Evolutionary conservation across 1,284 basidiomycete species (phyloP).

Genomic region (Sporisorium graminicola): DNA sequence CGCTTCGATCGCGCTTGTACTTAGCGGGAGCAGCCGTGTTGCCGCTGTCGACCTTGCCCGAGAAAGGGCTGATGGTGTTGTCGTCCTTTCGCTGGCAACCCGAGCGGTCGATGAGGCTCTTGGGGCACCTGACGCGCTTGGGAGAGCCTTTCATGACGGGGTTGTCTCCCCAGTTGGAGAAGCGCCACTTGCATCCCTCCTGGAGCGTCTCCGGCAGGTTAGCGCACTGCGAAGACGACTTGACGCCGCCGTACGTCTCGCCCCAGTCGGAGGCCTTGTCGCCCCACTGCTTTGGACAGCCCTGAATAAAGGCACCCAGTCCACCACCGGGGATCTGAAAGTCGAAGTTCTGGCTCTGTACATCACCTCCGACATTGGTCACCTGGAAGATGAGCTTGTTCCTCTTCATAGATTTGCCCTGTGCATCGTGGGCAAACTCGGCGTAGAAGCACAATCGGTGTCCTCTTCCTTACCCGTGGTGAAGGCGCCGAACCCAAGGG

Average conservation of each 20-base stretch:
- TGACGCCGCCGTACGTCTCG: slow-evolving; percentile 25
- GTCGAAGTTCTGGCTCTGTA: slow-evolving; percentile 37
- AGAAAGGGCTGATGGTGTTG: slow-evolving; percentile 16
- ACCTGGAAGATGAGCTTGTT: slow-evolving; percentile 49
- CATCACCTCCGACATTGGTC: slow-evolving; percentile 39
- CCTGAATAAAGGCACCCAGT: slow-evolving; percentile 35
- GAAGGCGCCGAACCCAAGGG: slow-evolving; percentile 38
- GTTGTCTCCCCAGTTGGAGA: slow-evolving; percentile 38
- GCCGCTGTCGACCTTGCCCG: slow-evolving; percentile 14
- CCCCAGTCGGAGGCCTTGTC: slow-evolving; percentile 21
- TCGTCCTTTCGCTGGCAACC: slow-evolving; percentile 54
- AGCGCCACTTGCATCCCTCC: slow-evolving; percentile 40
- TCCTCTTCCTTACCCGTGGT: slow-evolving; percentile 20
- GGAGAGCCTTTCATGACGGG: slow-evolving; percentile 24
- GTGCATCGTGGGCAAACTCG: slow-evolving; percentile 25
- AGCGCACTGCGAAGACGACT: slow-evolving; percentile 2
- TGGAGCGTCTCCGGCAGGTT: slow-evolving; percentile 31
- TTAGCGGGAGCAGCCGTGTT: slow-evolving; percentile 16
- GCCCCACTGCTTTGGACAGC: slow-evolving; percentile 38
- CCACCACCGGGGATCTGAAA: slow-evolving; percentile 50
- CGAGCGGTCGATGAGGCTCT: slow-evolving; percentile 42
- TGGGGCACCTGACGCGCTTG: slow-evolving; percentile 38
- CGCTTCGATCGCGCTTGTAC: slow-evolving; percentile 45
- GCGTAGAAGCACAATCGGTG: slow-evolving; percentile 37
- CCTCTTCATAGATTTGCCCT: slow-evolving; percentile 31